phyloP scores from a whole-genome alignment of 225 moss, liverwort and hornwort species.

The Climacium dendroides region DNA sequence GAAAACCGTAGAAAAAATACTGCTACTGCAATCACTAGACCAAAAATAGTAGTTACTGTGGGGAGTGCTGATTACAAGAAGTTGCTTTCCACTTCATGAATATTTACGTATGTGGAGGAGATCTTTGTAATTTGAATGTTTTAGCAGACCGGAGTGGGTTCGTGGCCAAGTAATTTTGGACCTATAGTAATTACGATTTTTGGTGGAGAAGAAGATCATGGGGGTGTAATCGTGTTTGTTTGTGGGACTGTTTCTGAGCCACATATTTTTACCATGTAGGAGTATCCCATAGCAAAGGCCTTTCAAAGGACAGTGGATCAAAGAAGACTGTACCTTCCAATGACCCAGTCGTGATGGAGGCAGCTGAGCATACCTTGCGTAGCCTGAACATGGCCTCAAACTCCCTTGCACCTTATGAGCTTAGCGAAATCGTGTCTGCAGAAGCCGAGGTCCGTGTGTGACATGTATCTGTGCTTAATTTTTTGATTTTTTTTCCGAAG shows the following conservation, averaged over 20 bases:
- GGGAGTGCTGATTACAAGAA: not conserved
- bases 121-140: not conserved
- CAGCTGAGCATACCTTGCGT: constrained; percentile 35
- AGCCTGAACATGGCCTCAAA: constrained; percentile 41
- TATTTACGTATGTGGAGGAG: not conserved
- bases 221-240: not conserved
- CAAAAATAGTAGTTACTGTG: too few relatives aligned
- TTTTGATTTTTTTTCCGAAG: not conserved
- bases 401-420: constrained; percentile 42
- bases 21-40: not conserved
- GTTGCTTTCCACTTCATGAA: not conserved
- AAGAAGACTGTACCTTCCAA: constrained; percentile 23
- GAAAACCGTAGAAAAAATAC: not conserved
- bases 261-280: constrained; percentile 16
- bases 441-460: constrained; percentile 47
- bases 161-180: too few relatives aligned
- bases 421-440: constrained; percentile 56
- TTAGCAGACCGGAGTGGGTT: not conserved
- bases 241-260: not conserved
- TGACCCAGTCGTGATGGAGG: constrained; percentile 57
- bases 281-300: constrained; percentile 5
- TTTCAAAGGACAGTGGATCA: not conserved
- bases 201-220: not conserved
- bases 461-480: not conserved
- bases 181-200: not conserved